Base-by-base conservation (phyloP, 2,329 filamentous ascomycete species). In the Aspergillus unguis region DNA sequence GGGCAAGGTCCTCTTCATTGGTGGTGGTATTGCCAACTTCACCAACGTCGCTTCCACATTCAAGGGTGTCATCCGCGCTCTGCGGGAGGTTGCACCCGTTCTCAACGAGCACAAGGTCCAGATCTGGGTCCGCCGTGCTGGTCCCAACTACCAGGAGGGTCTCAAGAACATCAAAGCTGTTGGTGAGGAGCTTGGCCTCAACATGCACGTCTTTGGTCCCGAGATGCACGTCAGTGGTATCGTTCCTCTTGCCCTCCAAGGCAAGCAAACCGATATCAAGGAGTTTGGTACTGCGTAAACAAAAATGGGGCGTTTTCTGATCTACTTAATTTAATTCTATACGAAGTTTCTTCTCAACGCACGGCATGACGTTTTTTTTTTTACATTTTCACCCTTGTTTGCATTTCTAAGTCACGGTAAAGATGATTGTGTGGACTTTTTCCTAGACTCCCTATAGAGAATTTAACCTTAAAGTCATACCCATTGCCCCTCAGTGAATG, bases 21-120 rank as follows among this genome's bases (percentile, higher is more conserved):
- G 94, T 76, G 94, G 94, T 80, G 94, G 94, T 84, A 99, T 99
- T 83, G 94, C 94, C 83, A 99, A 99, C 87, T 99, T 99, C 82
- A 99, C 94, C 82, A 99, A 97, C 79, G 94, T 99, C 50, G 94
- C 94, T 56, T 94, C 88, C 66, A 99, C 94, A 60, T 99, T 99
- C 88, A 99, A 99, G 85, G 94, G 94, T 80, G 92, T 99, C 75
- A 99, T 99, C 74, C 88, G 90, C 65, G 94, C 94, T 55, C 84
- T 99, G 62, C 86, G 92, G 62, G 94, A 97, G 77, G 91, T 92
- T 65, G 84, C 92, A 56, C 85, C 85, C 59, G 82, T 87, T 60
- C 84, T 99, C 64, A 85, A 85, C 71, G 94, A 99, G 84, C 94
- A 99, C 86, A 95, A 96, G 69, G 90, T 94, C 62, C 87, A 95